A percentile compares a stretch with the other conserved stretches of the same genome.
phyloP scores from a whole-genome alignment of 306 rosid genomes.

The Fagus sylvatica region DNA sequence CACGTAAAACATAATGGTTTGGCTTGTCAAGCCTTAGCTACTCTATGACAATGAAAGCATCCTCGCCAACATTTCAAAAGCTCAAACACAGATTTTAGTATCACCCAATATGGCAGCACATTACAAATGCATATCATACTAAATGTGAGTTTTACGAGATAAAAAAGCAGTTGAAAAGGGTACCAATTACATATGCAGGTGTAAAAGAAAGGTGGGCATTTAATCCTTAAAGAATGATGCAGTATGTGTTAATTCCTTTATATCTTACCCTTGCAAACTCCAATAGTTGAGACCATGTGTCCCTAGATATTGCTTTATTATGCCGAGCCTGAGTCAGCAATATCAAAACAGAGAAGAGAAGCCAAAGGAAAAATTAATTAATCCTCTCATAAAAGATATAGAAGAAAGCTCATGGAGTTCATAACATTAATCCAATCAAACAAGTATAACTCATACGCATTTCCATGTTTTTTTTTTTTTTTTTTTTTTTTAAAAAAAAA shows the following conservation, averaged over 20 bases:
- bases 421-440: background rate
- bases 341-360: constrained; percentile 10
- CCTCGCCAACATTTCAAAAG: no score
- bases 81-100: no score
- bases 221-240: background rate
- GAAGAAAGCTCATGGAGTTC: background rate
- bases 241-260: constrained; percentile 7
- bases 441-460: background rate
- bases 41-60: no score
- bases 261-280: constrained; percentile 92
- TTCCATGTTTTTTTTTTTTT: no score
- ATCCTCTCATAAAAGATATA: background rate
- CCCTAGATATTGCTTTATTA: constrained; percentile 93
- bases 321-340: constrained; percentile 73
- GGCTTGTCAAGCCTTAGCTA: no score
- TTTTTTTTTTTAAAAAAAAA: rapidly evolving
- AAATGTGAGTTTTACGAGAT: background rate
- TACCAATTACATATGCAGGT: background rate
- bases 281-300: constrained; percentile 97
- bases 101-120: no score
- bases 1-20: no score
- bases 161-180: background rate
- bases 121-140: background rate
- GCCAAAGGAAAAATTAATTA: background rate
- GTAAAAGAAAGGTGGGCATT: constrained; percentile 15